A percentile compares a stretch with the other conserved stretches of the same genome.
These are phyloP conservation scores for Tetrahymena thermophila DNA, from an alignment of 73 alveolate genomes.

Conservation along the genomic window DNA sequence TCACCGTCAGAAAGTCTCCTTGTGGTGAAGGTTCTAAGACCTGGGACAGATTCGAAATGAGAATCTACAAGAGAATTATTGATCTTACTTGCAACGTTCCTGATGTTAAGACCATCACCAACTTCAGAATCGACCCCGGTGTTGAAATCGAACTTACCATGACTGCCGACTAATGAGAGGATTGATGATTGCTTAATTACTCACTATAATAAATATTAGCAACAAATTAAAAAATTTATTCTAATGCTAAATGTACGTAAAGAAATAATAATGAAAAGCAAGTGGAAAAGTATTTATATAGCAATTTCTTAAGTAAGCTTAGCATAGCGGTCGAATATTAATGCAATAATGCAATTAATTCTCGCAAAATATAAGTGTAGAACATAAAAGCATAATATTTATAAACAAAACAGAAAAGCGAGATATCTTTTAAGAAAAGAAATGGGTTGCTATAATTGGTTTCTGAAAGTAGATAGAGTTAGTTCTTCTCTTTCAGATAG, in stretches of 20 bases:
- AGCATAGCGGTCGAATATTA: not conserved
- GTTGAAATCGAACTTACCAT: conserved; percentile 78
- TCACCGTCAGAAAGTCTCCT: conserved; percentile 87
- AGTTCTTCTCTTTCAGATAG: not conserved
- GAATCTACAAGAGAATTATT: conserved; percentile 90
- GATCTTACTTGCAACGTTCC: conserved; percentile 80
- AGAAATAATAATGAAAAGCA: not conserved
- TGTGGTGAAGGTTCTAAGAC: conserved; percentile 96
- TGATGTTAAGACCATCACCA: conserved; percentile 80
- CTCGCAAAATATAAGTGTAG: not conserved
- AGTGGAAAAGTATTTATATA: not conserved
- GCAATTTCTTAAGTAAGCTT: not conserved
- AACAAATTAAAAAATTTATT: not conserved
- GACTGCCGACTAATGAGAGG: conserved; percentile 2
- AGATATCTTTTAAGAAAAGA: not conserved
- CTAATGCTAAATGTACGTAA: not conserved
- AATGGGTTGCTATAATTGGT: not conserved
- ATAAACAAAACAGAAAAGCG: not conserved
- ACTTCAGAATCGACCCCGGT: conserved; percentile 86
- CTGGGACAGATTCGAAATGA: conserved; percentile 92
- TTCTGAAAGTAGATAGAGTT: not conserved
- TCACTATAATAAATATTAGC: not conserved
- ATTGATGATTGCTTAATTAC: not conserved
- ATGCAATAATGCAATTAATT: not conserved
- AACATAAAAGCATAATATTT: not conserved